Evolutionary conservation across 495 filamentous ascomycete genomes (phyloP).

Genomic region (Friedmanniomyces simplex): DNA sequence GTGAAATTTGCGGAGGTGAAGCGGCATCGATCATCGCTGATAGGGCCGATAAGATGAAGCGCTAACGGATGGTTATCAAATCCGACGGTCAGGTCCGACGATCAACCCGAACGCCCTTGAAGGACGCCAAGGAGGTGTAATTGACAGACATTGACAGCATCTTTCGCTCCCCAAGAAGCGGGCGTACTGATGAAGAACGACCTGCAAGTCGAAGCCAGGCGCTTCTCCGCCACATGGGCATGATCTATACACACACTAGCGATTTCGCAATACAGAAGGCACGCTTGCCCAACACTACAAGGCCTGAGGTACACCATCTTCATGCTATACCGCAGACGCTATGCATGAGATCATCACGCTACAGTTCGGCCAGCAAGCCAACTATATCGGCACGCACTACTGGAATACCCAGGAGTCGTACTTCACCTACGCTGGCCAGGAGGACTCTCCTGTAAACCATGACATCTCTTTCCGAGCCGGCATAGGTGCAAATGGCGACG

Average conservation of each 20-base stretch:
- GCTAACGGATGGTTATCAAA: neutral
- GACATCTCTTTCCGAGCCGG: slow-evolving; percentile 86
- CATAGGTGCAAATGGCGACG: slow-evolving; percentile 67
- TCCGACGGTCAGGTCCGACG: no score
- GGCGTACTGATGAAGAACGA: no score
- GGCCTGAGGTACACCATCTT: neutral
- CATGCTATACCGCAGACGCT: no score
- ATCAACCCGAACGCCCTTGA: no score
- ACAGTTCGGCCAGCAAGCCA: slow-evolving; percentile 84
- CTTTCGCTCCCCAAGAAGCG: no score
- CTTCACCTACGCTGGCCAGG: slow-evolving; percentile 71
- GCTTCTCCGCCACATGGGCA: no score
- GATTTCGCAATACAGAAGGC: no score
- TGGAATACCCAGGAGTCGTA: slow-evolving; percentile 98
- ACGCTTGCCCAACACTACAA: neutral
- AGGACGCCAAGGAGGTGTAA: no score
- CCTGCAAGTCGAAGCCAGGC: no score
- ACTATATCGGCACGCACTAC: slow-evolving; percentile 94
- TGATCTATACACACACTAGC: no score
- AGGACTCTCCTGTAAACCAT: slow-evolving; percentile 69
- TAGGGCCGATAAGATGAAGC: neutral
- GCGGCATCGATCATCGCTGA: neutral
- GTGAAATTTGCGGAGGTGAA: neutral
- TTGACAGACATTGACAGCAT: no score
- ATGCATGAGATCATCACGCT: slow-evolving; percentile 98